phyloP scores from a whole-genome alignment of 1,284 basidiomycete species.

The Tilletia indica region DNA sequence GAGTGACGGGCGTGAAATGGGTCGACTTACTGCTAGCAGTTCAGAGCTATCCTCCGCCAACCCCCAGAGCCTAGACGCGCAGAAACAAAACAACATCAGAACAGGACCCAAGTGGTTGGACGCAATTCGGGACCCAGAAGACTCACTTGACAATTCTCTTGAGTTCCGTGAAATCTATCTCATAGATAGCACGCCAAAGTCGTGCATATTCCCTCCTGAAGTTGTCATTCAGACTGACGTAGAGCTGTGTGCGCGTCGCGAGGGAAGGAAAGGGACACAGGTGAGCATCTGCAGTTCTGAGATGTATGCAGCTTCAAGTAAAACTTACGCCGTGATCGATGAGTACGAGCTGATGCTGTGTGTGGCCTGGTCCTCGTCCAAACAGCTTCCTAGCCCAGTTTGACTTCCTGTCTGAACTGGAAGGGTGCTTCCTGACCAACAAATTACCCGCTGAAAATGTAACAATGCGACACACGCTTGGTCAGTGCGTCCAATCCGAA shows the following conservation, averaged over 20 bases:
- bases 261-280: neutral
- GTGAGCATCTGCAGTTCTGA: neutral
- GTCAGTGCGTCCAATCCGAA: neutral
- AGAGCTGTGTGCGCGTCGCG: constrained; percentile 22
- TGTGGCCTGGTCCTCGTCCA: neutral
- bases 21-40: constrained; percentile 31
- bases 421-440: constrained; percentile 41
- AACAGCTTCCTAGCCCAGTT: constrained; percentile 24
- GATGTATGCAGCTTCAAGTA: neutral
- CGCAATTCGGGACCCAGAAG: neutral
- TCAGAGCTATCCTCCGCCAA: constrained; percentile 44
- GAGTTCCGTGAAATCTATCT: constrained; percentile 39
- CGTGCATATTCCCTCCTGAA: constrained; percentile 46
- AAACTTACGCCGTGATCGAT: constrained; percentile 42
- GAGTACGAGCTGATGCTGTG: constrained; percentile 41
- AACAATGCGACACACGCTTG: neutral
- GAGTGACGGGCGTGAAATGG: neutral
- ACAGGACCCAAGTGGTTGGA: too few relatives aligned
- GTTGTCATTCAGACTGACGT: constrained; percentile 40
- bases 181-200: constrained; percentile 48
- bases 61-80: constrained; percentile 32
- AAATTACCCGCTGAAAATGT: constrained; percentile 30
- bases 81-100: neutral
- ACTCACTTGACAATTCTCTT: constrained; percentile 33
- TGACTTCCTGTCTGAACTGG: too few relatives aligned